Conservation (phyloP, 2,329 filamentous ascomycete species). For the Chaetomium strumarium region DNA sequence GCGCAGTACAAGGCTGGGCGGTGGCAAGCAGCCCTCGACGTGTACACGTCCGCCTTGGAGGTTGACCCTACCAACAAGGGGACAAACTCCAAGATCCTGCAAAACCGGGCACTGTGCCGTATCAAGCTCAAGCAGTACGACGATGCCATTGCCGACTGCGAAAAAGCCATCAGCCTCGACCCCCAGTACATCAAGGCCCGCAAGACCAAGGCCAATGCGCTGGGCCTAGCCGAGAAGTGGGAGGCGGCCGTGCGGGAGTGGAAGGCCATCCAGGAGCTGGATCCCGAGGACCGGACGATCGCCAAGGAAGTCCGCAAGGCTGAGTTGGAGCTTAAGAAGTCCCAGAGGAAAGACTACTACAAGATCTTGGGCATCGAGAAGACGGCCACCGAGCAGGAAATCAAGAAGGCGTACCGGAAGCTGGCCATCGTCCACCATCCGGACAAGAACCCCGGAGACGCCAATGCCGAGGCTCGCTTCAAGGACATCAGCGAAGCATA, state of each 20-base stretch:
- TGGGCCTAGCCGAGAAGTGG: conserved; percentile 82
- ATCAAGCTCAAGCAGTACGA: conserved; percentile 80
- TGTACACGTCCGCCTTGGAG: conserved; percentile 75
- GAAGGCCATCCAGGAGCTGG: conserved; percentile 77
- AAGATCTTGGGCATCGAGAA: conserved; percentile 90
- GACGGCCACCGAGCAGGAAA: conserved; percentile 73
- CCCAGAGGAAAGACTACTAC: conserved; percentile 96
- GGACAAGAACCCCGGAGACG: conserved; percentile 91
- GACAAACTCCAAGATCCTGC: conserved; percentile 89
- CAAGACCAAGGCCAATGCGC: conserved; percentile 87
- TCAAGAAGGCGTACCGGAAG: conserved; percentile 97
- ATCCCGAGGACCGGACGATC: conserved; percentile 75
- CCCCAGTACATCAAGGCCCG: conserved; percentile 82
- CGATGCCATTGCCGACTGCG: conserved; percentile 78
- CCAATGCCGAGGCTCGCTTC: conserved; percentile 81
- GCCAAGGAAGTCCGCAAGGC: conserved; percentile 81
- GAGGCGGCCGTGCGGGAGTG: conserved; percentile 85
- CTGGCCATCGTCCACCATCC: conserved; percentile 91
- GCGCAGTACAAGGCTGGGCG: conserved; percentile 78
- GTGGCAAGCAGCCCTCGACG: conserved; percentile 73
- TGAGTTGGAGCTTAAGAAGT: conserved; percentile 96
- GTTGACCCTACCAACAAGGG: conserved; percentile 85
- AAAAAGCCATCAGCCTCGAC: conserved; percentile 75
- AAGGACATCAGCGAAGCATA: conserved; percentile 98
- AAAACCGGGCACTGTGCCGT: conserved; percentile 84